These are phyloP conservation scores for Otatea glauca DNA, from an alignment of 176 grass and related monocot species.

Conservation along the genomic window DNA sequence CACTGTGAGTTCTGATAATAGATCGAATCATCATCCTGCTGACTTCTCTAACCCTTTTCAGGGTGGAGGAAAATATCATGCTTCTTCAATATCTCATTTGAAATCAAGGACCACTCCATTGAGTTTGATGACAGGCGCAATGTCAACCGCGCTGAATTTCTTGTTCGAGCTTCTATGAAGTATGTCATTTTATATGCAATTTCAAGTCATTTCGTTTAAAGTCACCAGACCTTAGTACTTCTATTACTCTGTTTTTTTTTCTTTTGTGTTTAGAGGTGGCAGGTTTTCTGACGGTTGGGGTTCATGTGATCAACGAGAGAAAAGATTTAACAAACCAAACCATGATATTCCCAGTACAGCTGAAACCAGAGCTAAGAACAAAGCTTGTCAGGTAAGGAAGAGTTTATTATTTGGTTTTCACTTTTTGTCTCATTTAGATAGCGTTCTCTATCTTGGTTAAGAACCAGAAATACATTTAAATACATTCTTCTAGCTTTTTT, in stretches of 20 bases:
- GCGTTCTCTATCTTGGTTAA: background rate
- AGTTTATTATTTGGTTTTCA: background rate
- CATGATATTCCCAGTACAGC: conserved; percentile 94
- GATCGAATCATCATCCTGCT: conserved; percentile 15
- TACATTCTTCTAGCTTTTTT: background rate
- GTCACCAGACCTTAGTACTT: background rate
- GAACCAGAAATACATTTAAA: background rate
- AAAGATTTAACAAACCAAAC: conserved; percentile 84
- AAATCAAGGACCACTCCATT: conserved; percentile 85
- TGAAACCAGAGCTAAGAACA: conserved; percentile 98
- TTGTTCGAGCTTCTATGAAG: conserved; percentile 79
- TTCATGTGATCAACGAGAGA: conserved; percentile 77
- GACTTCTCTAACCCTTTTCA: conserved; percentile 37
- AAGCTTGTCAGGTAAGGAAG: conserved; percentile 76
- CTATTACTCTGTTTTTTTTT: background rate
- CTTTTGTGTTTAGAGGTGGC: conserved; percentile 54
- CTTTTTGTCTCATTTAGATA: background rate
- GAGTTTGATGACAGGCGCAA: conserved; percentile 84
- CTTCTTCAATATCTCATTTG: conserved; percentile 87
- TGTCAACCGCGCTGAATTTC: conserved; percentile 85
- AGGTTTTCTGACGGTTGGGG: conserved; percentile 91
- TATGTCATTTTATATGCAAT: conserved; percentile 48
- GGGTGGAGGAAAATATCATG: conserved; percentile 96
- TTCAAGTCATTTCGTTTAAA: conserved; percentile 19
- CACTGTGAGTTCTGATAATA: conserved; percentile 4